These are phyloP conservation scores for Candida insectorum DNA, from an alignment of 805 yeast species.

Conservation along the genomic window DNA sequence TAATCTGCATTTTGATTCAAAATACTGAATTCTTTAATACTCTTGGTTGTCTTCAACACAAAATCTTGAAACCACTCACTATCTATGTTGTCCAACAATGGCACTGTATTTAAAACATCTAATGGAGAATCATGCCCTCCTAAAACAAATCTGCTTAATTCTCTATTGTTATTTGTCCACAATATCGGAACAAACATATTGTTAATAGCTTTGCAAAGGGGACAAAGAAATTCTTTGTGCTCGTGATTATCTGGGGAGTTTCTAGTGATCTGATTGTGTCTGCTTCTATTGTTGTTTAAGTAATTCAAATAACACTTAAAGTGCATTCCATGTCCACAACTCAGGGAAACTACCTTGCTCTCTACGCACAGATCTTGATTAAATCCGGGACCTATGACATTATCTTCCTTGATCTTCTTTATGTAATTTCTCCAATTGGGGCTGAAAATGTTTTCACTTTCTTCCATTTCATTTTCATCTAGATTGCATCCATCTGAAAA, in stretches of 20 bases:
- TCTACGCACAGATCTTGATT: slow-evolving; percentile 38
- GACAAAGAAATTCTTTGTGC: slow-evolving; percentile 78
- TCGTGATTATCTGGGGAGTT: slow-evolving; percentile 74
- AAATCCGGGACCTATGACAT: slow-evolving; percentile 72
- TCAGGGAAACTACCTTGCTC: slow-evolving; percentile 51
- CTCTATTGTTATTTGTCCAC: slow-evolving; percentile 48
- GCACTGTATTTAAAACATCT: slow-evolving; percentile 10
- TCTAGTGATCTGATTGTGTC: slow-evolving; percentile 72
- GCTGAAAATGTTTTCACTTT: slow-evolving; percentile 15
- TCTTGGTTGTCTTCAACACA: slow-evolving; percentile 15
- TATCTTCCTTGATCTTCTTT: slow-evolving; percentile 27
- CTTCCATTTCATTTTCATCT: slow-evolving; percentile 28
- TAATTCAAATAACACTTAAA: slow-evolving; percentile 69
- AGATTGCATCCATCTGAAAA: slow-evolving; percentile 47
- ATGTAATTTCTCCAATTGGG: slow-evolving; percentile 39
- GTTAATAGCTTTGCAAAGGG: slow-evolving; percentile 83
- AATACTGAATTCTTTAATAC: slow-evolving; percentile 20
- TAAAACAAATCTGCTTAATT: slow-evolving; percentile 19
- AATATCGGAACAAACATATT: slow-evolving; percentile 79
- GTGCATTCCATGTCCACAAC: slow-evolving; percentile 97
- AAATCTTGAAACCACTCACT: slow-evolving; percentile 24
- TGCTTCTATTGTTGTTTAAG: slow-evolving; percentile 49
- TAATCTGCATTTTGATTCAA: slow-evolving; percentile 26
- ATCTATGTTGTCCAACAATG: slow-evolving; percentile 7
- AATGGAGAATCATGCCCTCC: slow-evolving; percentile 11